Percentiles rank a stretch among this genome's conserved stretches.
These are phyloP conservation scores for Nissolia schottii DNA, from an alignment of 306 rosid species.

Conservation along the genomic window DNA sequence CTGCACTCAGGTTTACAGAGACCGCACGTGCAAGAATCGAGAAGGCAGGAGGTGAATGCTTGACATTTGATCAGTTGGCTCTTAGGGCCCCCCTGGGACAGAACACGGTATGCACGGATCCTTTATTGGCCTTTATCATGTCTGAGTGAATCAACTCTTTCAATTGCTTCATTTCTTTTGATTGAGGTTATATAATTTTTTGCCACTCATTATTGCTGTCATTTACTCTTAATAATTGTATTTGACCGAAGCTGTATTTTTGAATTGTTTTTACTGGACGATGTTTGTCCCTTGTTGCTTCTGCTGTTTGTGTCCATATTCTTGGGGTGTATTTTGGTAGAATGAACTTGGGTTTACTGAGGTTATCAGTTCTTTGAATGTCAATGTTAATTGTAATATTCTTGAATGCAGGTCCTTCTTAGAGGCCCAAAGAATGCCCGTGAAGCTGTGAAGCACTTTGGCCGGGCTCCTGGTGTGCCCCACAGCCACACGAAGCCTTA, in stretches of 20 bases:
- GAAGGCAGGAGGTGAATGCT: constrained; percentile 81
- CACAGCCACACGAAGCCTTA: constrained; percentile 80
- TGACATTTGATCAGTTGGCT: constrained; percentile 83
- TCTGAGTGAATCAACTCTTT: neutral
- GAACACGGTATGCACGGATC: constrained; percentile 54
- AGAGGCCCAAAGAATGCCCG: constrained; percentile 82
- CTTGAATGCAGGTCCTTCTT: constrained; percentile 56
- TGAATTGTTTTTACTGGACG: neutral
- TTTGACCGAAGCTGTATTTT: neutral
- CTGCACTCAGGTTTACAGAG: constrained; percentile 78
- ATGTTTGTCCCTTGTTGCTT: neutral
- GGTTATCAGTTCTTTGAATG: neutral
- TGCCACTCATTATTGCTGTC: neutral
- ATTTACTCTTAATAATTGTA: neutral
- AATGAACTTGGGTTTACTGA: neutral
- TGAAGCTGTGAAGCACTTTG: constrained; percentile 86
- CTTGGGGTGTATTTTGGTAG: neutral
- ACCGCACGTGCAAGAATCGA: constrained; percentile 82
- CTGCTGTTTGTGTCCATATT: neutral
- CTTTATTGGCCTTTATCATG: neutral
- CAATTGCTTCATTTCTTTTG: no score
- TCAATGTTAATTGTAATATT: neutral
- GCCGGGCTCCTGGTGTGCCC: constrained; percentile 91
- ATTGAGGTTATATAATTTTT: neutral
- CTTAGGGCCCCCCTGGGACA: constrained; percentile 78